Conservation (phyloP, 306 rosid genomes). For the Malus sieversii region DNA sequence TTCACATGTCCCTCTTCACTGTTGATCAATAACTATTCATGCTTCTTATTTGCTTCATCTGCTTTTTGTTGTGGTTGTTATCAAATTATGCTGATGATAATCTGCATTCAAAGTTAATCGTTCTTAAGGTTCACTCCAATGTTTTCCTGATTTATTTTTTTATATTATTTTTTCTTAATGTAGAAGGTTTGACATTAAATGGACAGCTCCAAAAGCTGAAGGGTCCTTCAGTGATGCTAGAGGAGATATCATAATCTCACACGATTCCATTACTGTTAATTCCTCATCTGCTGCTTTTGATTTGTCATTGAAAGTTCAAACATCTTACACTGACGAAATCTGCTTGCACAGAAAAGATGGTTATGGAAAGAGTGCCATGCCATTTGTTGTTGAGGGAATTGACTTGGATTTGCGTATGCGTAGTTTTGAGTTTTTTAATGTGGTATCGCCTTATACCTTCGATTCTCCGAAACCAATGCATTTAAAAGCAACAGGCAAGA, state of each 20-base stretch:
- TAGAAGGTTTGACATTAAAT: slow-evolving; percentile 80
- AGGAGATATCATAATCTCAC: slow-evolving; percentile 80
- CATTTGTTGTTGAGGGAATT: slow-evolving; percentile 58
- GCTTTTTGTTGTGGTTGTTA: neutral
- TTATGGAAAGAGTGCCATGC: slow-evolving; percentile 31
- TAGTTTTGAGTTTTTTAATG: slow-evolving; percentile 71
- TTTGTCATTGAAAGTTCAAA: slow-evolving; percentile 53
- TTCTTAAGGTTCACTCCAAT: slow-evolving; percentile 18
- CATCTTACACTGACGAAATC: slow-evolving; percentile 47
- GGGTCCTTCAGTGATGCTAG: slow-evolving; percentile 85
- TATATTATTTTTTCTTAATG: slow-evolving; percentile 12
- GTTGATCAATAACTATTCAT: neutral
- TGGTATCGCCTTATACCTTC: slow-evolving; percentile 54
- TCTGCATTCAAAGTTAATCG: slow-evolving; percentile 9
- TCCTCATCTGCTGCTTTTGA: slow-evolving; percentile 89
- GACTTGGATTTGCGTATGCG: slow-evolving; percentile 88
- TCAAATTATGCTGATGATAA: neutral
- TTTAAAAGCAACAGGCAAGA: slow-evolving; percentile 78
- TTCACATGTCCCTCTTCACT: slow-evolving; percentile 7
- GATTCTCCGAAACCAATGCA: slow-evolving; percentile 75
- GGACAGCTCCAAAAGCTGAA: slow-evolving; percentile 82
- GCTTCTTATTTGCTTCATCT: slow-evolving; percentile 13
- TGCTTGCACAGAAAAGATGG: slow-evolving; percentile 32
- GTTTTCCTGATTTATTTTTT: neutral
- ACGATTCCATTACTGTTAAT: slow-evolving; percentile 48